Percentiles rank a stretch among this genome's conserved stretches.
phyloP scores from a whole-genome alignment of 2,329 filamentous ascomycete species.

The Pyrenochaeta sp. region DNA sequence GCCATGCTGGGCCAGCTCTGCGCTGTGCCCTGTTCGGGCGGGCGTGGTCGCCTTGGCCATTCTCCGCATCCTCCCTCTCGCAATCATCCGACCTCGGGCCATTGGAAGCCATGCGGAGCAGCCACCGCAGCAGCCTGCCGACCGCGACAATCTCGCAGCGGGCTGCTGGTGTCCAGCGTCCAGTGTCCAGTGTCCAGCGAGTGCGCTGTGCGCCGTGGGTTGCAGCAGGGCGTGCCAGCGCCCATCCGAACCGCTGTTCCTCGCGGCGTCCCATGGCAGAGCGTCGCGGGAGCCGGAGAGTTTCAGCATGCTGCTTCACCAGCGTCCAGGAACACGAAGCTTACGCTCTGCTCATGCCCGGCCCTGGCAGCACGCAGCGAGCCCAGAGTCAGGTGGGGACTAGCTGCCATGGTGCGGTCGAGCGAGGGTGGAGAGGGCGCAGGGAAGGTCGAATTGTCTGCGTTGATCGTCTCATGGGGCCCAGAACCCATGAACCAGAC shows the following conservation, averaged over 20 bases:
- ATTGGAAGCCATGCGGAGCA: constrained; percentile 16
- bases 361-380: constrained; percentile 24
- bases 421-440: constrained; percentile 22
- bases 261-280: constrained; percentile 19
- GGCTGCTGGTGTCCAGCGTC: too few species aligned
- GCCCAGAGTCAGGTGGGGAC: constrained; percentile 29
- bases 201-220: too few species aligned
- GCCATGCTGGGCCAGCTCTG: constrained; percentile 32
- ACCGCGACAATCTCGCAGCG: too few species aligned
- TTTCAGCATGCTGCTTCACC: constrained; percentile 30
- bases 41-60: constrained; percentile 22
- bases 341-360: constrained; percentile 27
- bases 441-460: constrained; percentile 19
- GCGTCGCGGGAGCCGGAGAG: constrained; percentile 17
- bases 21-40: constrained; percentile 24
- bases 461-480: constrained; percentile 50
- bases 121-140: constrained; percentile 10
- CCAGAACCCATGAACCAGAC: constrained; percentile 42
- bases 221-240: too few species aligned
- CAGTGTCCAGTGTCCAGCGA: too few species aligned
- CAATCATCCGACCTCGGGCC: constrained; percentile 24
- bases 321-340: constrained; percentile 44
- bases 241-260: constrained; percentile 19
- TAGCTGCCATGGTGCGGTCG: constrained; percentile 37
- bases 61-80: constrained; percentile 28